Percentiles rank a stretch among this genome's conserved stretches.
Conservation (phyloP, 2,329 filamentous ascomycete species). For the Phyllosticta citriasiana region DNA sequence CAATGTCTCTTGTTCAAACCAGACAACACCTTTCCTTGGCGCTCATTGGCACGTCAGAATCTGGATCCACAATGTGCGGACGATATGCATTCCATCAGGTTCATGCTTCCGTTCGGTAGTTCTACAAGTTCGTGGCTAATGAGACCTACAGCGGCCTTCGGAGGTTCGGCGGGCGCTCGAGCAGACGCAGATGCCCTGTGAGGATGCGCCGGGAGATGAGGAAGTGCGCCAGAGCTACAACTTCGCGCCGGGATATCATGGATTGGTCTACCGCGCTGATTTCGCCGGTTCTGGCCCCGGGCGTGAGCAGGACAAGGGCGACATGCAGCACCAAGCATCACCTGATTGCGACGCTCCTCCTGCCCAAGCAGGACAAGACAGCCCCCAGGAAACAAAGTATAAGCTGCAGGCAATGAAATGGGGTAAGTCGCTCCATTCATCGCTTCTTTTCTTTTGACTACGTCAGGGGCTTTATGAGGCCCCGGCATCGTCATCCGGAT, state of each 20-base stretch:
- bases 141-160: constrained; percentile 54
- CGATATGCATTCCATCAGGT: constrained; percentile 56
- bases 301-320: constrained; percentile 13
- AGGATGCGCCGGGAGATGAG: constrained; percentile 63
- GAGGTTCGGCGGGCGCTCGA: constrained; percentile 66
- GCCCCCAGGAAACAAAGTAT: constrained; percentile 46
- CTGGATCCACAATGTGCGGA: constrained; percentile 48
- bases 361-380: constrained; percentile 7
- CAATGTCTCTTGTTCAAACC: background rate
- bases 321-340: background rate
- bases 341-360: constrained; percentile 12
- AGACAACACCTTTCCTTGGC: background rate
- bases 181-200: constrained; percentile 62
- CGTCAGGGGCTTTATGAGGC: background rate
- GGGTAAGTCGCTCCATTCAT: constrained; percentile 39
- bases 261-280: constrained; percentile 76
- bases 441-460: background rate
- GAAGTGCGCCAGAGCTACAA: constrained; percentile 72
- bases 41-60: background rate
- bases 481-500: background rate
- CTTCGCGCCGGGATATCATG: constrained; percentile 79
- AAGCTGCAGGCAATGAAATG: constrained; percentile 92
- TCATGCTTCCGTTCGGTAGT: constrained; percentile 11
- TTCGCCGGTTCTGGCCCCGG: constrained; percentile 52
- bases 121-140: background rate